These are phyloP conservation scores for Piper longum DNA, from an alignment of 164 flowering plant genomes.

Conservation along the genomic window DNA sequence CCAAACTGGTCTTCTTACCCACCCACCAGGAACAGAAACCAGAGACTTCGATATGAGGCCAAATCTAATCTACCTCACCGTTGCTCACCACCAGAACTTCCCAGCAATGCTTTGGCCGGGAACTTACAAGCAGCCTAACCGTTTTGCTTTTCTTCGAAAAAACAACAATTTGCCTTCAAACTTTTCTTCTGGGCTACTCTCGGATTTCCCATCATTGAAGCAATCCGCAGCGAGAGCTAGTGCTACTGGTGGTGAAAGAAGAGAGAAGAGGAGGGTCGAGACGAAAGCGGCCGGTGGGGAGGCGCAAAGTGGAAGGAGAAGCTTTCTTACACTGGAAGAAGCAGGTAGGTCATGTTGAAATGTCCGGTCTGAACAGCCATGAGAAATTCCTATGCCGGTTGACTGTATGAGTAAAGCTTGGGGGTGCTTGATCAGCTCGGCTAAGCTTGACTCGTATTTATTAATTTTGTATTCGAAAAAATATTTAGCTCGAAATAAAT, in stretches of 20 bases:
- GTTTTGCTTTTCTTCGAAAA: not conserved
- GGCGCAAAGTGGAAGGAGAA: slow-evolving; percentile 22
- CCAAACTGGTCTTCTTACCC: too few relatives aligned
- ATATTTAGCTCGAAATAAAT: too few relatives aligned
- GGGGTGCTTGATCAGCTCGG: not conserved
- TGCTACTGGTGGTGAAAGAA: slow-evolving; percentile 4
- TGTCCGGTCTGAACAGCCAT: slow-evolving; percentile 66
- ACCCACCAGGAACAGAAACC: too few relatives aligned
- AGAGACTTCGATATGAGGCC: too few relatives aligned
- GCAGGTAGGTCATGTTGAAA: slow-evolving; percentile 82
- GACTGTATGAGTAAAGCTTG: slow-evolving; percentile 30
- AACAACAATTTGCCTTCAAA: not conserved
- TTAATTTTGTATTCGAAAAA: not conserved
- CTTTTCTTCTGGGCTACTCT: not conserved
- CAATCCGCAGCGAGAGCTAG: not conserved
- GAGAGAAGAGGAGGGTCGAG: slow-evolving; percentile 2
- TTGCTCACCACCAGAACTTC: too few relatives aligned
- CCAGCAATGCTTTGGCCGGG: not conserved
- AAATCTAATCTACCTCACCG: not conserved
- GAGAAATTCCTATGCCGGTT: slow-evolving; percentile 78
- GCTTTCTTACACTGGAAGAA: slow-evolving; percentile 62
- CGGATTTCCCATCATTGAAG: too few relatives aligned
- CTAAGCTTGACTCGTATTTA: not conserved
- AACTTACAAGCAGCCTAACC: too few relatives aligned
- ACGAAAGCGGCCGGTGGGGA: slow-evolving; percentile 23